A percentile compares a stretch with the other conserved stretches of the same genome.
Conservation (phyloP, 148 eudicot species). For the Chenopodium berlandieri region DNA sequence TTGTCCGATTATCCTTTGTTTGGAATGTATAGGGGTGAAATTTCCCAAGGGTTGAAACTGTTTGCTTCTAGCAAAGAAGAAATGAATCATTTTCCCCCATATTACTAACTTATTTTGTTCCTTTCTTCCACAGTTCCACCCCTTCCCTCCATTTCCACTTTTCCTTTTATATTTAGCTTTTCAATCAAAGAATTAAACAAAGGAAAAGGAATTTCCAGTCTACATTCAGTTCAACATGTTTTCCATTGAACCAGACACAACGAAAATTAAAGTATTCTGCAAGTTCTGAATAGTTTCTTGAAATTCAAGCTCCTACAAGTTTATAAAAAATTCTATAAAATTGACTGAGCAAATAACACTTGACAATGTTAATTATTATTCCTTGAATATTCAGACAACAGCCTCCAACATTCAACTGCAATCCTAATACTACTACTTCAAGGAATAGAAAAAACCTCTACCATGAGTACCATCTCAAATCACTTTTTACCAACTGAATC, state of each 20-base stretch:
- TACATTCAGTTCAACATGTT: too few species aligned
- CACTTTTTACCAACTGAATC: background rate
- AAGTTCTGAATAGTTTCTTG: background rate
- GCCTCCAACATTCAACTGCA: background rate
- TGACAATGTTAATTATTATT: background rate
- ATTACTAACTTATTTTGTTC: too few species aligned
- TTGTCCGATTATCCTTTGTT: too few species aligned
- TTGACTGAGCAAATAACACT: background rate
- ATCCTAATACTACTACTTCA: background rate
- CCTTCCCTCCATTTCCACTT: too few species aligned
- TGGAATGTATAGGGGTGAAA: too few species aligned
- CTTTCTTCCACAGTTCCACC: too few species aligned
- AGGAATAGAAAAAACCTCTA: background rate
- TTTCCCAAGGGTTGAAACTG: too few species aligned
- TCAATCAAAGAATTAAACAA: too few species aligned
- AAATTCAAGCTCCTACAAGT: background rate
- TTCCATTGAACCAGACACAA: background rate
- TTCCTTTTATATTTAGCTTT: too few species aligned
- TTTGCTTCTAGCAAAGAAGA: too few species aligned
- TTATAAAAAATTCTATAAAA: background rate
- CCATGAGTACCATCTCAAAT: background rate
- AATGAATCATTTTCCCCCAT: too few species aligned
- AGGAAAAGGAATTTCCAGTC: too few species aligned
- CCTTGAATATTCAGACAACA: background rate
- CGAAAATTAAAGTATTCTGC: background rate